These are phyloP conservation scores for Cutaneotrichosporon sp. DNA, from an alignment of 1,284 basidiomycete species.

Conservation along the genomic window DNA sequence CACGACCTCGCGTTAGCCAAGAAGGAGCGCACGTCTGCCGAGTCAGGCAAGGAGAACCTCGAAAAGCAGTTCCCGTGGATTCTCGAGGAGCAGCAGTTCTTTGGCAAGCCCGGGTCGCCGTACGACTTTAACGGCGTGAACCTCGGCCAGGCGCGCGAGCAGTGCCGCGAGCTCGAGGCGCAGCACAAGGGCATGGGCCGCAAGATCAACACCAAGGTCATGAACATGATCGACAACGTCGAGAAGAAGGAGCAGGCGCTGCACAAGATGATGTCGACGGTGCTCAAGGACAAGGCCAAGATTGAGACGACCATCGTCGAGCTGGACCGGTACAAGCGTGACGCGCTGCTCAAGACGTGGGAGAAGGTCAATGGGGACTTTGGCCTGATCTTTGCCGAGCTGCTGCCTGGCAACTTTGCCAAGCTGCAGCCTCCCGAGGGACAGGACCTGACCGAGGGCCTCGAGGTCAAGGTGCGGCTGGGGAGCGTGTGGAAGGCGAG, in stretches of 20 bases:
- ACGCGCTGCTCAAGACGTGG: slow-evolving; percentile 91
- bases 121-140: slow-evolving; percentile 81
- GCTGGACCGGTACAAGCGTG: slow-evolving; percentile 88
- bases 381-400: slow-evolving; percentile 91
- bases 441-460: slow-evolving; percentile 85
- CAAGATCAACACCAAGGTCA: slow-evolving; percentile 91
- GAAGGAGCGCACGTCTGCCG: slow-evolving; percentile 55
- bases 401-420: slow-evolving; percentile 93
- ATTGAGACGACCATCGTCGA: slow-evolving; percentile 93
- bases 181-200: slow-evolving; percentile 84
- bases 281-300: slow-evolving; percentile 90
- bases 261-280: slow-evolving; percentile 82
- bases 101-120: slow-evolving; percentile 72
- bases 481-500: slow-evolving; percentile 97
- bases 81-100: slow-evolving; percentile 72
- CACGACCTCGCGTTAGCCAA: slow-evolving; percentile 53
- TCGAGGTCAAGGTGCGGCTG: slow-evolving; percentile 96
- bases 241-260: slow-evolving; percentile 88
- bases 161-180: slow-evolving; percentile 70
- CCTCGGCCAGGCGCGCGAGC: slow-evolving; percentile 59
- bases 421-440: slow-evolving; percentile 91
- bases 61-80: slow-evolving; percentile 90
- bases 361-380: slow-evolving; percentile 93
- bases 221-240: slow-evolving; percentile 92
- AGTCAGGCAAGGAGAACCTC: slow-evolving; percentile 54